phyloP scores from a whole-genome alignment of 495 filamentous ascomycete species.

The Hypomontagnella monticulosa region DNA sequence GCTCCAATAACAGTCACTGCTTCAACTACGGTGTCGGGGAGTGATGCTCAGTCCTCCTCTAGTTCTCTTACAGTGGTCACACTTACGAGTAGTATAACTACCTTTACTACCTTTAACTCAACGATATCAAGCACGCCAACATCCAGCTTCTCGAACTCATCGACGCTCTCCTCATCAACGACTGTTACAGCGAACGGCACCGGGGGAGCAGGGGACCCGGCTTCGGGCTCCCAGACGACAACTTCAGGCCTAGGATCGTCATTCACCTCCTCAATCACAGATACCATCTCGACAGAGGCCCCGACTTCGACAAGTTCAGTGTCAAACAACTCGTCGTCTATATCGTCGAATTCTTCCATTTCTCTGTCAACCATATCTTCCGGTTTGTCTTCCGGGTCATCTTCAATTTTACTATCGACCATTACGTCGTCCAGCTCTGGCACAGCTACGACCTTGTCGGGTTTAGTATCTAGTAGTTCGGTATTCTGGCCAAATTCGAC shows the following conservation, averaged over 20 bases:
- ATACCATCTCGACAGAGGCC: neutral
- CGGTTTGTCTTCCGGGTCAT: neutral
- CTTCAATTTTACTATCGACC: slow-evolving; percentile 20
- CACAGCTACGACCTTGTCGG: slow-evolving; percentile 2
- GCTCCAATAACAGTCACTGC: slow-evolving; percentile 22
- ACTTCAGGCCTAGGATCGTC: neutral
- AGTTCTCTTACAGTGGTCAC: neutral
- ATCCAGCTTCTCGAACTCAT: slow-evolving; percentile 5
- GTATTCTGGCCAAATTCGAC: slow-evolving; percentile 23
- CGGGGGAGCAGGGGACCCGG: neutral
- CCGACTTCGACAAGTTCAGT: neutral
- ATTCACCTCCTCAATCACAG: slow-evolving; percentile 8
- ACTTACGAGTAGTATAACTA: neutral
- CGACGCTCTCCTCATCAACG: slow-evolving; percentile 5
- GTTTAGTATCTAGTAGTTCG: slow-evolving; percentile 10
- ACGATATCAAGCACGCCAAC: slow-evolving; percentile 7
- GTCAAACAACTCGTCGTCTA: neutral
- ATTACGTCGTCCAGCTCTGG: slow-evolving; percentile 15
- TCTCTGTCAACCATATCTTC: slow-evolving; percentile 4
- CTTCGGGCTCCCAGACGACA: slow-evolving; percentile 2
- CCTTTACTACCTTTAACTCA: neutral
- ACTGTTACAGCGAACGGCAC: slow-evolving; percentile 1
- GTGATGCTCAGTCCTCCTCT: slow-evolving; percentile 7
- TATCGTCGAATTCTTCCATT: slow-evolving; percentile 1
- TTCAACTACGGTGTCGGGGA: slow-evolving; percentile 10